Evolutionary conservation across 192 early-diverging fungal species (phyloP).

Genomic region (Ambispora gerdemannii): DNA sequence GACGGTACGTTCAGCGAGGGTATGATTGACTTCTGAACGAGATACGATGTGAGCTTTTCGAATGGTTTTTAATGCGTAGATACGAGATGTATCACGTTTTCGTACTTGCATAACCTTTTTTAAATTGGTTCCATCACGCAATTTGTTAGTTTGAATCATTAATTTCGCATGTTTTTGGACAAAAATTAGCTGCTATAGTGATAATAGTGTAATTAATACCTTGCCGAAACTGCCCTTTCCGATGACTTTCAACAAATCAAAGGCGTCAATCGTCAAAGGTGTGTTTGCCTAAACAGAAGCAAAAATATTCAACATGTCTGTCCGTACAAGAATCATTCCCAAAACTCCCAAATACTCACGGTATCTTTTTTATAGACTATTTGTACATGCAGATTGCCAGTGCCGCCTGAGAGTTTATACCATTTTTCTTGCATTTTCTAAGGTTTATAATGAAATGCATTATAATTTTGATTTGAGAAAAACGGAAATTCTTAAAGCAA

Average conservation of each 20-base stretch:
- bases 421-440: conserved; percentile 62
- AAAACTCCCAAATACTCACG: conserved; percentile 36
- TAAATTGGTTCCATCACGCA: background rate
- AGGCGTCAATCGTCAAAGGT: conserved; percentile 82
- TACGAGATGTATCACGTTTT: conserved; percentile 85
- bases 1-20: conserved; percentile 87
- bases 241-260: conserved; percentile 92
- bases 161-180: background rate
- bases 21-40: conserved; percentile 89
- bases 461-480: background rate
- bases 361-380: conserved; percentile 68
- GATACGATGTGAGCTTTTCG: conserved; percentile 93
- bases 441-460: background rate
- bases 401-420: conserved; percentile 60
- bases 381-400: conserved; percentile 71
- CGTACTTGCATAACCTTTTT: conserved; percentile 82
- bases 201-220: conserved; percentile 49
- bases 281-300: conserved; percentile 54
- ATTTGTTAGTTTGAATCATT: background rate
- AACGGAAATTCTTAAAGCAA: conserved; percentile 26
- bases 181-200: background rate
- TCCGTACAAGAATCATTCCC: no score
- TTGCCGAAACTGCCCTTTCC: conserved; percentile 97
- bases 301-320: no score
- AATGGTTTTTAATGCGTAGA: conserved; percentile 97